These are phyloP conservation scores for Saccharomycopsis schoenii DNA, from an alignment of 805 yeast genomes.

Conservation along the genomic window DNA sequence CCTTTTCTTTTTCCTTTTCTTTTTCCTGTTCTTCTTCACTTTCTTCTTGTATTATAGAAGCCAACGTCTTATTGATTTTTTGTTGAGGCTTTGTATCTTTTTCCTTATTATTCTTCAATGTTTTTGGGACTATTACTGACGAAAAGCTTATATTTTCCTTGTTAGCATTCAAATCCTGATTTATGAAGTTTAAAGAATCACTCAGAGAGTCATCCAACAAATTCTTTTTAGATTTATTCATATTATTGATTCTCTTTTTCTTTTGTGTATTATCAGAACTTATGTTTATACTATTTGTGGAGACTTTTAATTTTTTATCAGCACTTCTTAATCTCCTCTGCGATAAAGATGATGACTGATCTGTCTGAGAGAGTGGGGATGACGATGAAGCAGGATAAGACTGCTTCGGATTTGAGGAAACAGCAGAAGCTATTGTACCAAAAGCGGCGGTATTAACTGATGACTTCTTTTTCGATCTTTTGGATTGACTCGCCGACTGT, in stretches of 20 bases:
- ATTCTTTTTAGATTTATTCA: background rate
- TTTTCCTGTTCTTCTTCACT: background rate
- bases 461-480: background rate
- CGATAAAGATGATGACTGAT: background rate
- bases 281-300: background rate
- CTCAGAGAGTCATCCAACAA: conserved; percentile 15
- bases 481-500: background rate
- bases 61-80: background rate
- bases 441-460: too few relatives aligned
- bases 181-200: conserved; percentile 12
- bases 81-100: background rate
- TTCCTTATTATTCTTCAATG: background rate
- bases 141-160: conserved; percentile 7
- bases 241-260: background rate
- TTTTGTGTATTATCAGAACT: background rate
- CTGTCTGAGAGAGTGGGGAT: background rate
- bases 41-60: background rate
- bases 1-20: background rate
- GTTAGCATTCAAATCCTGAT: background rate
- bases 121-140: background rate
- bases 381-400: background rate
- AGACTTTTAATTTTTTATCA: background rate
- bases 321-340: background rate
- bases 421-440: background rate
- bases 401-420: background rate